Conservation (phyloP, 2,329 filamentous ascomycete genomes). For the Phaeophleospora eucalypticola region DNA sequence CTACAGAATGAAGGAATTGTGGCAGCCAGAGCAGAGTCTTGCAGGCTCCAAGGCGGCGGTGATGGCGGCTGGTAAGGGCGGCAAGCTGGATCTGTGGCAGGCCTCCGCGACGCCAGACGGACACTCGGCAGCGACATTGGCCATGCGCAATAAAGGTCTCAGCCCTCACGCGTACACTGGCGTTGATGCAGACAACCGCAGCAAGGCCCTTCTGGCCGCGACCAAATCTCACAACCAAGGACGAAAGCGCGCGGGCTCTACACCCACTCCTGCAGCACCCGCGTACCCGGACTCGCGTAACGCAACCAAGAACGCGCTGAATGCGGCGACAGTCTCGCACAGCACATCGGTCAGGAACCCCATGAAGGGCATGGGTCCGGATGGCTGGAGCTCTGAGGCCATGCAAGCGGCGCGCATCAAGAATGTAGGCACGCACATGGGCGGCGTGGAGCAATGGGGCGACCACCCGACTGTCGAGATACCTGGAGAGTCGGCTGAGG, state of each 20-base stretch:
- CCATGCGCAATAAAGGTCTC: slow-evolving; percentile 54
- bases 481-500: slow-evolving; percentile 63
- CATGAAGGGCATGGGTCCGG: slow-evolving; percentile 13
- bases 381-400: slow-evolving; percentile 44
- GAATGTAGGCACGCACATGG: slow-evolving; percentile 60
- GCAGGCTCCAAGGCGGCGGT: slow-evolving; percentile 72
- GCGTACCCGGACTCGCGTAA: slow-evolving; percentile 56
- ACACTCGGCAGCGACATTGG: slow-evolving; percentile 65
- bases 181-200: slow-evolving; percentile 50
- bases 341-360: slow-evolving; percentile 40
- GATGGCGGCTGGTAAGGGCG: slow-evolving; percentile 56
- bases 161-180: slow-evolving; percentile 45
- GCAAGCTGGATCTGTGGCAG: slow-evolving; percentile 50
- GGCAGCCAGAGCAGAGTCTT: slow-evolving; percentile 60
- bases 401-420: slow-evolving; percentile 60
- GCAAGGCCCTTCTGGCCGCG: slow-evolving; percentile 69
- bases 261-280: slow-evolving; percentile 41
- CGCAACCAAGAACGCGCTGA: slow-evolving; percentile 64
- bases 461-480: slow-evolving; percentile 66
- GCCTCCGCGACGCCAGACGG: slow-evolving; percentile 51
- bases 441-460: slow-evolving; percentile 72
- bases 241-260: slow-evolving; percentile 62
- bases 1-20: slow-evolving; percentile 57
- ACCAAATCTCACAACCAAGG: slow-evolving; percentile 66
- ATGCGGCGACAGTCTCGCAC: slow-evolving; percentile 67